Evolutionary conservation across 768 basidiomycete species (phyloP).

Genomic region (Xerocomellus dryophilus): DNA sequence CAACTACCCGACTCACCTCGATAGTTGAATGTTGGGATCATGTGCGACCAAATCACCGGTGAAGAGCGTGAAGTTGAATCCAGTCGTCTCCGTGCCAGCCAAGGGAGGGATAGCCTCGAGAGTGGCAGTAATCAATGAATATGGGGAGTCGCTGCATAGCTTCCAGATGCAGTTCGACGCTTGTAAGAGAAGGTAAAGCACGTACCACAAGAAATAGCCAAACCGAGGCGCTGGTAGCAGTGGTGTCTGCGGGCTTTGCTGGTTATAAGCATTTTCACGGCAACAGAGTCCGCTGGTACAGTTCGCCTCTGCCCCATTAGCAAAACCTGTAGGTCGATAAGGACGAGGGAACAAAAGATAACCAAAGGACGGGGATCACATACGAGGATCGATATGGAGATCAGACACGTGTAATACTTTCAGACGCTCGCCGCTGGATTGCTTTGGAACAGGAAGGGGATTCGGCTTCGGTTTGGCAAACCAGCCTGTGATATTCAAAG

Average conservation of each 20-base stretch:
- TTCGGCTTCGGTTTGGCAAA: conserved; percentile 76
- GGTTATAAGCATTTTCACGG: conserved; percentile 51
- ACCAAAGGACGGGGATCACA: conserved; percentile 11
- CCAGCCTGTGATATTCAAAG: conserved; percentile 64
- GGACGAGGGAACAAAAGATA: not conserved
- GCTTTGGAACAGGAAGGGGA: conserved; percentile 55
- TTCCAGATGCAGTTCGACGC: not conserved
- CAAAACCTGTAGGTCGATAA: conserved; percentile 46
- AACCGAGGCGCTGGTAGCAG: conserved; percentile 64
- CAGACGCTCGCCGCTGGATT: conserved; percentile 59
- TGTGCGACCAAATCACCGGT: conserved; percentile 77
- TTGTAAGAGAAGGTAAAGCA: not conserved
- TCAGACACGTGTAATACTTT: conserved; percentile 79
- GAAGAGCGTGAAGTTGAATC: conserved; percentile 64
- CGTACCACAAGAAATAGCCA: conserved; percentile 59
- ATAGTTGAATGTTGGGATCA: conserved; percentile 62
- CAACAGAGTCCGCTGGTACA: conserved; percentile 70
- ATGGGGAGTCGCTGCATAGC: conserved; percentile 54
- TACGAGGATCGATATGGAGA: conserved; percentile 72
- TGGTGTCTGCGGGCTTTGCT: conserved; percentile 46
- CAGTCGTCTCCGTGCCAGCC: conserved; percentile 55
- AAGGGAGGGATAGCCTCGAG: conserved; percentile 67
- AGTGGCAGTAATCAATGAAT: conserved; percentile 55
- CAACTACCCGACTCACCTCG: conserved; percentile 40
- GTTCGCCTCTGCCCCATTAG: conserved; percentile 68